Conservation (phyloP, 225 moss, liverwort and hornwort genomes). For the Lunularia cruciata region DNA sequence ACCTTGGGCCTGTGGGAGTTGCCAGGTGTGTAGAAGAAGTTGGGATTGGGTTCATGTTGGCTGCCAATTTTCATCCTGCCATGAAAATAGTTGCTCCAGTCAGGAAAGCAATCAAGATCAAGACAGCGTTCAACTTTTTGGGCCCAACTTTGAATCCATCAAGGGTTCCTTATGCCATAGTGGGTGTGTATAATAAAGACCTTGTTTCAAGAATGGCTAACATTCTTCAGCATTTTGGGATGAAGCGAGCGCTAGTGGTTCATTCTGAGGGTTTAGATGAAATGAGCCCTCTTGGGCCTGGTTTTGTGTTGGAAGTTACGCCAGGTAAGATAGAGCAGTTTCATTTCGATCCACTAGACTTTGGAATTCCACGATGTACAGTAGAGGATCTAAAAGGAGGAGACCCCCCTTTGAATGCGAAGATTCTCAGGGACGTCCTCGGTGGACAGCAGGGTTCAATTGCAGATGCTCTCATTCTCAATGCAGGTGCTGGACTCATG, state of each 20-base stretch:
- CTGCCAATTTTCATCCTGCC: slow-evolving; percentile 80
- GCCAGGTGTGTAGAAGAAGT: slow-evolving; percentile 82
- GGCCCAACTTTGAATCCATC: slow-evolving; percentile 95
- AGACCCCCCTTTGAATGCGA: slow-evolving; percentile 66
- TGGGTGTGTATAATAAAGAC: slow-evolving; percentile 85
- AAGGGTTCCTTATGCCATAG: slow-evolving; percentile 80
- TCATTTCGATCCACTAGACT: slow-evolving; percentile 88
- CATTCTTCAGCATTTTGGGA: slow-evolving; percentile 77
- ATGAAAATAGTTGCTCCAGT: slow-evolving; percentile 86
- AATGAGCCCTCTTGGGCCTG: slow-evolving; percentile 85
- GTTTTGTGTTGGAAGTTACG: slow-evolving; percentile 67
- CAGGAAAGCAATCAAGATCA: slow-evolving; percentile 76
- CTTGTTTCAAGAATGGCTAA: slow-evolving; percentile 86
- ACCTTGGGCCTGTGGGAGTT: slow-evolving; percentile 94
- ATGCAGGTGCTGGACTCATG: slow-evolving; percentile 97
- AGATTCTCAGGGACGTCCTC: slow-evolving; percentile 81
- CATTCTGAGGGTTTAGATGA: slow-evolving; percentile 97
- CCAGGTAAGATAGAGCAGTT: slow-evolving; percentile 72
- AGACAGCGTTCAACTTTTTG: slow-evolving; percentile 95
- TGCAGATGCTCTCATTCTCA: slow-evolving; percentile 94
- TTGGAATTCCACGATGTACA: slow-evolving; percentile 88
- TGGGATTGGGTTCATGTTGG: slow-evolving; percentile 90
- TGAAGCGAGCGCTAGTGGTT: slow-evolving; percentile 84
- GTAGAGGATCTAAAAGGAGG: slow-evolving; percentile 91
- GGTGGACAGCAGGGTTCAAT: slow-evolving; percentile 74